Base-by-base conservation (phyloP, 441 rosid species). In the Erodium moschatum region DNA sequence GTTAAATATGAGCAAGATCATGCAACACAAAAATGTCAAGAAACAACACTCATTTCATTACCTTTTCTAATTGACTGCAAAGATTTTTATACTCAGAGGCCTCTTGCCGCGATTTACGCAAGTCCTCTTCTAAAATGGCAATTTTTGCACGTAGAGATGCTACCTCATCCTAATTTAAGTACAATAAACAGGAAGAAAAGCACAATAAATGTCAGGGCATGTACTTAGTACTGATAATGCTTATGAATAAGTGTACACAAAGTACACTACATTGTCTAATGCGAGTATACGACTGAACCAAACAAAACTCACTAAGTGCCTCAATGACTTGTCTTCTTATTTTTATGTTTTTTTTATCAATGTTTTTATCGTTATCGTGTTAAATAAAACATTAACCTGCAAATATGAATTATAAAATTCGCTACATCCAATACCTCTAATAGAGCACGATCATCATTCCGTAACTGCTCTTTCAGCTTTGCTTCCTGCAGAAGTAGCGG, bases 121-220 rank as follows among this genome's bases (percentile, higher is more conserved):
- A 82, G 48, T 91, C 97, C 82, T 91, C 99, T 83, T 91, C 97
- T 72, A 94, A 75, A 13, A 75, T 73, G 72, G 82, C 78, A 75
- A 86, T 88, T 80, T 83, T 91, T 27, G 79, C 83, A 72, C 81
- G 87, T 74, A 94, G 74, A 46, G 92, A 84, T 74, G 77, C 62
- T 65, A 85, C 73, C 73, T 91, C 95, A 54, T 91, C 97, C 98
- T 93, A 77, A 76, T 77, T 62, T 65, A 77, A 71, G 58, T 52
- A 18, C 27, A 52, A 46, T 72, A 58, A 66, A 56, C 52, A 54
- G 54, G 74, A 54, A 67, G 64, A 4, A 73, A 66, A 15, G 40
- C 21, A 64, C 70, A 10, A 74, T 29, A 73, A 67, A 0, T 10
- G 4, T 73, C 19, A 52, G 64, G 63, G 5, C 33, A 60, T 66